Evolutionary conservation across 495 filamentous ascomycete species (phyloP), one percentile per base, ranked within the genome.

Genomic region (Lophium mytilinum): DNA sequence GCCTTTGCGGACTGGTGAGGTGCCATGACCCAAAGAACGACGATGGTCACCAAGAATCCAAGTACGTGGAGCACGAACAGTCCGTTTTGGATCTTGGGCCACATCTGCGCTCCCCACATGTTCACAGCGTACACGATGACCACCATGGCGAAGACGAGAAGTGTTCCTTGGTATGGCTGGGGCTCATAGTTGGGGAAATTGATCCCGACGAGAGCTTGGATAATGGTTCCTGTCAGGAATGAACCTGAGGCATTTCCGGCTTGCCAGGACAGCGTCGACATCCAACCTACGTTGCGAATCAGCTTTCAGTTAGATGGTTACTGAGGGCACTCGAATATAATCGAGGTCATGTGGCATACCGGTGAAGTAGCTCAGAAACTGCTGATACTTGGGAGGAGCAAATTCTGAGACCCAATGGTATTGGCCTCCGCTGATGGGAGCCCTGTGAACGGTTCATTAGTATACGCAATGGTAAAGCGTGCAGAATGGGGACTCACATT

Each of bases 211-310:
- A 65, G 47, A n/a, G 37, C 58, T 33, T 61, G 62, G 36, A 86
- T 78, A 52, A 80, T 74, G 3, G 73, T 18, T 14, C 74, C 80
- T 1, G 75, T 75, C 4, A 85, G 68, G 63, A 80, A 84, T 1
- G 75, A 75, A 30, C 75, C 69, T 1, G 75, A 70, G 1, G 82
- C 77, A 14, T 77, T 77, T 2, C 76, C 71, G 18, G 77, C 77
- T 67, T 83, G 78, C 82, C 83, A 85, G 9, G 79, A 81, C 34
- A 78, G 76, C 4, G 78, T 76, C 34, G 73, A 78, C 19, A 86
- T 70, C 83, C 83, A 86, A 12, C 79, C 58, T 12, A 64, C 54
- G 34, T 34, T 30, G 24, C 24, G 6, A 30, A 6, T 30, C 24
- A 30, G 24, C 6, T 6, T 3, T 6, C 24, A 30, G 7, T 36